These are phyloP conservation scores for Parietichytrium sp. DNA, from an alignment of 108 stramenopile species.

Conservation along the genomic window DNA sequence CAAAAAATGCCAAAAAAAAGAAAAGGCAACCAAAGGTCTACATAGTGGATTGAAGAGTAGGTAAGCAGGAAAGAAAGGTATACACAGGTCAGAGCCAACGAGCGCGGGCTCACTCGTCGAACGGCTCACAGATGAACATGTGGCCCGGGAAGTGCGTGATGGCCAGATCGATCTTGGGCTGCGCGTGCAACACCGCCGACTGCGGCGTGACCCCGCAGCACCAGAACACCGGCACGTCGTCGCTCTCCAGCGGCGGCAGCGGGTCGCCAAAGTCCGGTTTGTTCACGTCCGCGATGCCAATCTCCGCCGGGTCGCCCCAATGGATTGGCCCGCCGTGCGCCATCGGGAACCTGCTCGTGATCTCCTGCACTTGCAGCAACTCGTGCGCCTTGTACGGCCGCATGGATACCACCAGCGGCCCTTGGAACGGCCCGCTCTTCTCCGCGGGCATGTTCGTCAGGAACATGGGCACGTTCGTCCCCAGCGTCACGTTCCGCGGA, in stretches of 20 bases:
- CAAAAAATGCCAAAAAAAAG: no score
- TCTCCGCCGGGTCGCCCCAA: slow-evolving; percentile 68
- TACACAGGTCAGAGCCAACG: no score
- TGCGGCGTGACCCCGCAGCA: slow-evolving; percentile 89
- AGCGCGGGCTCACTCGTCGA: no score
- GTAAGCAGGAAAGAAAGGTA: no score
- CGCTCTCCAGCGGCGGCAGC: slow-evolving; percentile 59
- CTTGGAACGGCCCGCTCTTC: slow-evolving; percentile 67
- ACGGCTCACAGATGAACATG: no score
- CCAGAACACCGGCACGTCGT: slow-evolving; percentile 86
- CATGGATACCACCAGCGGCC: slow-evolving; percentile 81
- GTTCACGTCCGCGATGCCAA: slow-evolving; percentile 69
- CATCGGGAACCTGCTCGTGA: slow-evolving; percentile 67
- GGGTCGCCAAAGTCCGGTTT: slow-evolving; percentile 78
- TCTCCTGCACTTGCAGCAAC: slow-evolving; percentile 69
- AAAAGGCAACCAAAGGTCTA: no score
- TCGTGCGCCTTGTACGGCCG: slow-evolving; percentile 72
- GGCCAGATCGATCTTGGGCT: slow-evolving; percentile 67
- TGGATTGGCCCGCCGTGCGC: slow-evolving; percentile 83
- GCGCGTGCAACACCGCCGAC: slow-evolving; percentile 68
- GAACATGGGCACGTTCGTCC: slow-evolving; percentile 85
- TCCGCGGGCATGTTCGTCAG: slow-evolving; percentile 67
- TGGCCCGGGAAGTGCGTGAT: slow-evolving; percentile 84
- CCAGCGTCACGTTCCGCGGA: slow-evolving; percentile 68
- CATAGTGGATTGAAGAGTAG: no score